Conservation (phyloP, 495 filamentous ascomycete genomes). For the Penicillium chermesinum region DNA sequence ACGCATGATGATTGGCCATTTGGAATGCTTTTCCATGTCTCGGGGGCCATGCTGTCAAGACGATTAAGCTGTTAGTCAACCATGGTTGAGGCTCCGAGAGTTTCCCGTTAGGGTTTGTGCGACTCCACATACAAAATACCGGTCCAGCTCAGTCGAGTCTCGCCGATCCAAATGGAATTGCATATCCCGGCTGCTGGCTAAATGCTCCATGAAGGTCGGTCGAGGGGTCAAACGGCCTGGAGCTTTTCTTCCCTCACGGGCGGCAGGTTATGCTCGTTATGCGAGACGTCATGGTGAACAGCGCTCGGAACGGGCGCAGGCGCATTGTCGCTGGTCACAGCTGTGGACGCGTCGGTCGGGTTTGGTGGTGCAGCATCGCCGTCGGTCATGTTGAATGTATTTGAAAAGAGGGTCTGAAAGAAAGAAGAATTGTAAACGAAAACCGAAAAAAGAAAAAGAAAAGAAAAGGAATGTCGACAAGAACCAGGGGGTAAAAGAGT, state of each 20-base stretch:
- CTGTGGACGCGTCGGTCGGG: neutral
- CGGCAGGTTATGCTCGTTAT: neutral
- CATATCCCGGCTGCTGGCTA: slow-evolving; percentile 32
- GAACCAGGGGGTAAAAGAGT: neutral
- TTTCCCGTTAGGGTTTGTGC: neutral
- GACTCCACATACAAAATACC: slow-evolving; percentile 40
- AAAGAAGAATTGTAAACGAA: neutral
- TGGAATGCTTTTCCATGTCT: slow-evolving; percentile 70
- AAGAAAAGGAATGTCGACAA: neutral
- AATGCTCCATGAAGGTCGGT: slow-evolving; percentile 35
- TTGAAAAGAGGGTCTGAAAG: too few relatives aligned
- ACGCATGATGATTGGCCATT: slow-evolving; percentile 74
- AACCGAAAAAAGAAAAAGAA: neutral
- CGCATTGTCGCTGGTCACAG: neutral
- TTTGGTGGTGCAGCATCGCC: neutral
- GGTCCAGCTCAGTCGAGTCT: slow-evolving; percentile 34
- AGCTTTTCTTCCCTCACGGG: neutral
- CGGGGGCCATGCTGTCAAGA: slow-evolving; percentile 50
- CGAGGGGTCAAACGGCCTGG: slow-evolving; percentile 22
- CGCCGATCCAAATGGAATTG: slow-evolving; percentile 31
- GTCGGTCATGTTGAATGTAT: neutral
- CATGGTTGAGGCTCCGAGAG: neutral
- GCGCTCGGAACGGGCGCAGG: neutral
- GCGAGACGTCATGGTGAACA: neutral
- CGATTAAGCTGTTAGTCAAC: neutral